Evolutionary conservation across 805 yeast genomes (phyloP), one percentile per base, ranked within the genome.

Genomic region (Yamadazyma phyllophila): DNA sequence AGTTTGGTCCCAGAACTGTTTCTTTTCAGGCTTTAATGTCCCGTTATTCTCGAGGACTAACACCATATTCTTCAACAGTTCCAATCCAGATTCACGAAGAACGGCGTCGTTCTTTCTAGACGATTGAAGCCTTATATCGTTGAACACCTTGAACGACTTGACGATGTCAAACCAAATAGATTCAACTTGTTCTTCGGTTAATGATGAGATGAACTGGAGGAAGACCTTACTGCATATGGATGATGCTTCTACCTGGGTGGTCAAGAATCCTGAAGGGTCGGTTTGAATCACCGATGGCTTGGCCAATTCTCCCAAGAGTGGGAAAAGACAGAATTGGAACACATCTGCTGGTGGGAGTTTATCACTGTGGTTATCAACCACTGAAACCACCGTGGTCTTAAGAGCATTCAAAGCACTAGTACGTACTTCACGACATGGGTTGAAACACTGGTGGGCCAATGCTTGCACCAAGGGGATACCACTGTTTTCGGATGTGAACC

Each of bases 391-490:
- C 4, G 77, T 66, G 4, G 71, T 65, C 48, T 85, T 86, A 42
- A 91, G 72, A 0, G 78, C 63, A 15, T 74, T 73, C 35, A 89
- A 64, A 0, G 96, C 91, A 61, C 75, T 79, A 0, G 76, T 63
- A 33, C 96, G 71, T 9, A 90, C 69, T 57, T 87, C 90, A 24
- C 88, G 71, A 60, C 96, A 88, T 14, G 96, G 96, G 57, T 90
- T 90, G 60, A 85, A 77, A 60, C 96, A 87, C 61, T 91, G 97
- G 57, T 86, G 92, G 0, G 94, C 89, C 44, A 90, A 71, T 0
- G 95, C 95, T 59, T 88, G 92, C 26, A 86, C 72, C 49, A 88
- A 69, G 1, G 96, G 85, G 52, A 76, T 77, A 54, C 80, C 44
- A 40, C 64, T 67, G 41, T 64, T 58, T 4, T 62, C 65, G n/a